Base-by-base conservation (phyloP, 148 eudicot genomes). In the Euryodendron excelsum region DNA sequence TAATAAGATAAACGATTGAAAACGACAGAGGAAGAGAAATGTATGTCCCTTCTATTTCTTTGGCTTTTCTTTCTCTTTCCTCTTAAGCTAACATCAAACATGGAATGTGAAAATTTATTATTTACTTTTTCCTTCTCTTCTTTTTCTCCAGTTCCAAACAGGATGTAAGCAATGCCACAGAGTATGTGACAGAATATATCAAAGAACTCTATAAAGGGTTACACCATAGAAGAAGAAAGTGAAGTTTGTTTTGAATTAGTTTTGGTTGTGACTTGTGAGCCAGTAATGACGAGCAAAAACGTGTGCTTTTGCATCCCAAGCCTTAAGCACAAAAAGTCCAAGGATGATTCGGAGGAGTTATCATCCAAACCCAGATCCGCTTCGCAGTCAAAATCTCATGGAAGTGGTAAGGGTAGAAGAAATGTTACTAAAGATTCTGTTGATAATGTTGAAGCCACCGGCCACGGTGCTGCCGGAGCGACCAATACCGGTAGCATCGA, bases 291-390 rank as follows among this genome's bases (percentile, higher is more conserved):
- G 75, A 50, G 75, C 61, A 72, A 72, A 9, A 50, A 50, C 23
- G 23, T 52, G 39, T 72, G 75, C 10, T 72, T 72, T 50, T 72
- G 75, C 44, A 48, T 72, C 27, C 75, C 75, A 52, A 20, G 55
- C 33, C 12, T 34, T 8, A 50, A 50, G 60, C 34, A 34, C 6
- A 72, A 61, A 10, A 61, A 50, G 75, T 72, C 75, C 39, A 25
- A 69, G 33, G 25, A 20, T 20, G 60, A 18, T 14, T 70, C 52
- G 20, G 53, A 41, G 56, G 58, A 20, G n/a, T 20, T 10, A 39
- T 41, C 66, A 27, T 30, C 66, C 20, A 21, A 25, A 3, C 66
- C 66, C 66, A 61, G 9, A 13, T 61, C 72, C 12, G 39, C 72
- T 68, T 68, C 72, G 21, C 72, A 39, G 3, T 7, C 44, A 2